These are phyloP conservation scores for Ballota nigra DNA, from an alignment of 257 asterid species.

Conservation along the genomic window DNA sequence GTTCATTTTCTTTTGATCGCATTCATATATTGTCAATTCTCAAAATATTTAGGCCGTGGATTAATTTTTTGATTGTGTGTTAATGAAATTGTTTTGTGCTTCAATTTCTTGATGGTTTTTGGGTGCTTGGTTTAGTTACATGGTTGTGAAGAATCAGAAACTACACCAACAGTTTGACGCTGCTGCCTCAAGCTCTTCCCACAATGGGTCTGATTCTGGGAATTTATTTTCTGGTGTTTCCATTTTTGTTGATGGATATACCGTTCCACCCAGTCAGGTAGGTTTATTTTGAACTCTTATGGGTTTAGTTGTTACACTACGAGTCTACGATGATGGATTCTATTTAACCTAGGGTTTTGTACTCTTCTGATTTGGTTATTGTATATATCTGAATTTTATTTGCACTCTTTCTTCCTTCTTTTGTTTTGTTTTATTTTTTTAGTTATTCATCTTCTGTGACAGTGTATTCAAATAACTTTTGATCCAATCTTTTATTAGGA, in stretches of 20 bases:
- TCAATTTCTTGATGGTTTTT: constrained; percentile 23
- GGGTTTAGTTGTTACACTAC: not conserved
- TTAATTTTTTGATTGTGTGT: not conserved
- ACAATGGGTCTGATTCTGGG: constrained; percentile 42
- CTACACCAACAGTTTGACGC: constrained; percentile 82
- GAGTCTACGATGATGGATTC: not conserved
- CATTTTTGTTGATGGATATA: constrained; percentile 95
- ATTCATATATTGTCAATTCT: not conserved
- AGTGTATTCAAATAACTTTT: not conserved
- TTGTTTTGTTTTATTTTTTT: not conserved
- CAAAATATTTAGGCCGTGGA: not conserved
- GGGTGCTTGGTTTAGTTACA: constrained; percentile 62
- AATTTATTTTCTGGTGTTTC: constrained; percentile 77
- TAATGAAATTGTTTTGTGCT: not conserved
- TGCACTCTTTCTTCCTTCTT: not conserved
- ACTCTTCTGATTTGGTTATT: not conserved
- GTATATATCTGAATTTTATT: not conserved
- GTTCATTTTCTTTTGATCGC: not conserved
- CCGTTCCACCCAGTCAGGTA: constrained; percentile 96
- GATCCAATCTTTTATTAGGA: constrained; percentile 50
- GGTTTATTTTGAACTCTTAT: constrained; percentile 31
- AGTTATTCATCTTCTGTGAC: not conserved
- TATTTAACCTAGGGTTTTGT: not conserved
- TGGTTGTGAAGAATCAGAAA: constrained; percentile 87
- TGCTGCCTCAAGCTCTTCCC: constrained; percentile 79